Base-by-base conservation (phyloP, 441 rosid species). In the Erysimum cheiri region DNA sequence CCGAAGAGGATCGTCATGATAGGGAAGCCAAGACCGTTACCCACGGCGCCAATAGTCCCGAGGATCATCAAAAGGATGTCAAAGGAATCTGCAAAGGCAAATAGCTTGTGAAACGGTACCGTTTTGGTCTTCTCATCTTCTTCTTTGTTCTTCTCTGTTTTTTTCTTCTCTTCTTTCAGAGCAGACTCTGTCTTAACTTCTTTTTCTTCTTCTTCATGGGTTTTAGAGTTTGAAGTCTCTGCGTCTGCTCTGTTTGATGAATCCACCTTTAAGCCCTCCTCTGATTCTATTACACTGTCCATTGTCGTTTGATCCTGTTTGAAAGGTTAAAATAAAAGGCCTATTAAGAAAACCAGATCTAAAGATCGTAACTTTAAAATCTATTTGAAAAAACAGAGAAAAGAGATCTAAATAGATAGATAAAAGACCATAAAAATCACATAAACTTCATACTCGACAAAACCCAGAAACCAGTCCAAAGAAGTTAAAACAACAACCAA, bases 1-100 rank as follows among this genome's bases (percentile, higher is more conserved):
- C 87, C 88, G 1, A 85, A 81, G 8, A 84, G 53, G 28, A 84
- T 4, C 4, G 87, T 78, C 90, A 80, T 80, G 10, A 85, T 62
- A 15, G 60, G 60, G 28, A 56, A 56, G 17, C 60, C 60, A 33
- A 56, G 60, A 56, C 60, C 60, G 9, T 56, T 56, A 56, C 60
- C 60, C 4, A 56, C 26, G 0, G 60, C 60, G n/a, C 60, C 60
- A 1, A 56, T 56, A 15, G 60, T 56, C 17, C 60, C 60, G 2
- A 56, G 60, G 43, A 56, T 56, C 60, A 56, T 56, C 43, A 56
- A 33, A 7, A 68, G n/a, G 43, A 65, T 61, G 76, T 84, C 60
- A 56, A 56, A 56, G 2, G 60, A 56, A 56, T 56, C 60, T 56
- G 60, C 60, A 17, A 56, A 56, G 5, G 60, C 60, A 56, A 56